A percentile compares a stretch with the other conserved stretches of the same genome.
Conservation (phyloP, 2,329 filamentous ascomycete genomes). For the Diplodia corticola region DNA sequence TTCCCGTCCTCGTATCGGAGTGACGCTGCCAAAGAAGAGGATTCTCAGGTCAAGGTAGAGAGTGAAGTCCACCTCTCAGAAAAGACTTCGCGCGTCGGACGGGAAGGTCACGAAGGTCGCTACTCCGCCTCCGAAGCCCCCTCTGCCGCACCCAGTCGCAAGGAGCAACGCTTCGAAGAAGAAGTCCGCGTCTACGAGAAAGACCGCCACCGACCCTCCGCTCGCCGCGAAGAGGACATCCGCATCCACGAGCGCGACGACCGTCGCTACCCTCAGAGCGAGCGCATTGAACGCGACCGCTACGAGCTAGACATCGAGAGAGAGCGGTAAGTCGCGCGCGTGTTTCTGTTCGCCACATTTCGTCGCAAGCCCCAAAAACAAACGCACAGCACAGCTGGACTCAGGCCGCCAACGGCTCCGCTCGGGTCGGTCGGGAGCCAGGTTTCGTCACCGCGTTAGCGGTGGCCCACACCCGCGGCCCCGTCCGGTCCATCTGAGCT, state of each 20-base stretch:
- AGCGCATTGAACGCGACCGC: conserved; percentile 24
- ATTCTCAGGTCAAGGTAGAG: conserved; percentile 80
- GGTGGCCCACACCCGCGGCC: background rate
- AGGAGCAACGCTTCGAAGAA: conserved; percentile 70
- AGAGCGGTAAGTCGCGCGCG: conserved; percentile 28
- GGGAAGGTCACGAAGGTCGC: conserved; percentile 92
- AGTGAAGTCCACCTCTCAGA: conserved; percentile 77
- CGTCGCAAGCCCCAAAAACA: conserved; percentile 28
- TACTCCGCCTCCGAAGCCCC: conserved; percentile 52
- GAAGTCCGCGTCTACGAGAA: conserved; percentile 83
- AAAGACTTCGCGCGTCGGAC: conserved; percentile 81
- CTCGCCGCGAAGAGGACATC: conserved; percentile 32
- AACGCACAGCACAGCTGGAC: conserved; percentile 25
- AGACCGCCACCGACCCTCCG: conserved; percentile 69
- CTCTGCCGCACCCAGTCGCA: conserved; percentile 48
- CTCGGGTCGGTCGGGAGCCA: conserved; percentile 10
- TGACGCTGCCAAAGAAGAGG: conserved; percentile 61
- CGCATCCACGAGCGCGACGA: conserved; percentile 35
- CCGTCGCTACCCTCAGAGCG: conserved; percentile 7
- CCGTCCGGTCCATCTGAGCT: conserved; percentile 4
- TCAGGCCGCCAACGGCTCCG: conserved; percentile 12
- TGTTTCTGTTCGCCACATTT: background rate
- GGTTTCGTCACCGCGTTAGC: conserved; percentile 32
- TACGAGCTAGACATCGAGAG: conserved; percentile 33
- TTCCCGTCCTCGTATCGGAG: conserved; percentile 97